Base-by-base conservation (phyloP, 2,329 filamentous ascomycete species). In the Talaromyces piceae region DNA sequence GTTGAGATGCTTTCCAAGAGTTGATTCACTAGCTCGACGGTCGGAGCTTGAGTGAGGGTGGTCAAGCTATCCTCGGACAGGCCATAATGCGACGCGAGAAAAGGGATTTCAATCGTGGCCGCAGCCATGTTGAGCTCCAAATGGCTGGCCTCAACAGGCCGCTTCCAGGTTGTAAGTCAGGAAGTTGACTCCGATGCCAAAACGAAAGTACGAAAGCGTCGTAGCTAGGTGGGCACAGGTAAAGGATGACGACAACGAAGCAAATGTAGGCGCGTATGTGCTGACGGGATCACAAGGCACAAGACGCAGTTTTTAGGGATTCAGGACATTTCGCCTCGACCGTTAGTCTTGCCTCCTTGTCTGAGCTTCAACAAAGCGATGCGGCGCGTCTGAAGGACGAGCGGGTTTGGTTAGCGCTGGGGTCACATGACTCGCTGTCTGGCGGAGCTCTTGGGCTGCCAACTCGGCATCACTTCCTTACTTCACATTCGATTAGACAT, bases 1-100 rank as follows among this genome's bases (percentile, higher is more conserved):
- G 76, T 73, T 22, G 84, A 80, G 49, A 97, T 81, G 23, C 87
- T 84, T 56, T 81, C 77, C 37, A 98, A 78, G 48, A 98, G 77
- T 39, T 80, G 75, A 53, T 80, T 78, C 57, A 96, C 86, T 23
- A 95, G 81, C 11, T 94, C 88, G 56, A 79, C 74, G 3, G 90
- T 96, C 55, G 82, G 82, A 41, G 71, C 70, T 57, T 81, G 74
- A 7, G 79, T 70, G 47, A 84, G 67, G 20, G 77, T 73, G 28
- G 76, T 72, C 49, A 85, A 63, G 6, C 77, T 76, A n/a, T 73
- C 63, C 63, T 83, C 77, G 9, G 79, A 72, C 45, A 84, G 66
- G 26, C 75, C 72, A 62, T 78, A 83, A 58, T 80, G 79, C 48
- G 76, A 74, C 56, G 81, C 74, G 41, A 85, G 66, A 64, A 79